Evolutionary conservation across 2,329 filamentous ascomycete species (phyloP), one percentile per base, ranked within the genome.

Genomic region (Leptoxyphium fumago): DNA sequence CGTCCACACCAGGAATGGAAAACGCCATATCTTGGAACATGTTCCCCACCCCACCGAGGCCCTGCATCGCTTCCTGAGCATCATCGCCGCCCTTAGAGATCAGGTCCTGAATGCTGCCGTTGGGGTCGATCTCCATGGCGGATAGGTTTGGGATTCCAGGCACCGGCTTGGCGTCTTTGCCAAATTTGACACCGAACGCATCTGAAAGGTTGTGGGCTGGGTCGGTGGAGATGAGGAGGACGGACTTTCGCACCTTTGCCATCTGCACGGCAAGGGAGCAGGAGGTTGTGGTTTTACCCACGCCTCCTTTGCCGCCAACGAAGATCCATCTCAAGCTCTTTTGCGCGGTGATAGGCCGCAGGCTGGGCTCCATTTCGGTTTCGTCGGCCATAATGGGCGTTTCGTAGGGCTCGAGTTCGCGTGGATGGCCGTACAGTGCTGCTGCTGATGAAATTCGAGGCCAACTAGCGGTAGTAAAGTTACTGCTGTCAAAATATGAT

Each of bases 11-110:
- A 14, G 91, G 91, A 50, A 98, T 98, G 52, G 85, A 88, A 66
- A 96, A 95, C 0, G 91, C 91, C 52, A 98, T 72, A 65, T 98
- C 91, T 67, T 98, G 91, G 83, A 96, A 94, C 88, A 96, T 95
- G 55, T 82, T 83, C 21, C 89, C 88, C 69, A 95, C 79, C 2
- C 76, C 78, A 13, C 72, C 69, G 48, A 80, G 56, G 9, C 80
- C 81, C 42, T 74, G 75, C 69, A 84, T 78, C 36, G 78, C 78
- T 52, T 87, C 83, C 52, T 78, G 72, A 2, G 71, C 75, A 21
- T 73, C 76, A 41, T 84, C 84, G 14, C 85, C 86, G 38, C 76
- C 80, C 60, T 81, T 82, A 9, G 84, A 83, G 50, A 98, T 70
- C 45, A 98, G 69, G 62, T 98, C 91, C 67, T 95, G 91, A 64